Evolutionary conservation across 306 rosid species (phyloP), one percentile per base, ranked within the genome.

Genomic region (Vachellia pachyceras): DNA sequence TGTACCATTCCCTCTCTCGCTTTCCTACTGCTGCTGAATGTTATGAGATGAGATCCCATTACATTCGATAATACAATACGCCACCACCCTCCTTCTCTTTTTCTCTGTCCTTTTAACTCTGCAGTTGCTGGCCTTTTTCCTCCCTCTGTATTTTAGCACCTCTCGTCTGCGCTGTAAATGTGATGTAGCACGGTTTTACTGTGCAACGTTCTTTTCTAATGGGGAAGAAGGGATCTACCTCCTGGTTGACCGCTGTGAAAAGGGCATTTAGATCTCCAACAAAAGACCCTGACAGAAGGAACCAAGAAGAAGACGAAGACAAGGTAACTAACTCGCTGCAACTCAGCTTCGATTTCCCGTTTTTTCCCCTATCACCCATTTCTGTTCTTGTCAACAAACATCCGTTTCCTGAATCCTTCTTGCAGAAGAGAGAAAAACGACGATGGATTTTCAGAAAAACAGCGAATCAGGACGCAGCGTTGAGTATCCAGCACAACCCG

Each of bases 251-350:
- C 40, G 99, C 98, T 74, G 99, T 95, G 49, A 95, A 95, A 95
- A 91, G 99, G 45, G 99, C 98, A 60, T 95, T 95, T 88, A 92
- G 99, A 92, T 93, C 99, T 90, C 99, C 99, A 6, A 88, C 98
- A 20, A 95, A 95, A 84, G 97, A 92, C 55, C 42, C 35, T 72
- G 90, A 87, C 18, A 82, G 79, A 49, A 84, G 75, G 29, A 82
- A 84, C 79, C 88, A 87, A 73, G 90, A 87, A 79, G 90, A 89
- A 60, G 98, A 95, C 44, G 98, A 95, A 69, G 97, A 93, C 5
- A 95, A 95, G 96, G 98, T 92, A 73, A 69, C 22, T 12, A 7
- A 42, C 13, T 29, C 0, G 17, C 7, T 18, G 10, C 35, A 22
- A 20, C 18, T 13, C 40, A 1, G 2, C 68, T 60, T 60, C 17